Evolutionary conservation across 2,329 filamentous ascomycete species (phyloP), one percentile per base, ranked within the genome.

Genomic region (Aspergillus udagawae): DNA sequence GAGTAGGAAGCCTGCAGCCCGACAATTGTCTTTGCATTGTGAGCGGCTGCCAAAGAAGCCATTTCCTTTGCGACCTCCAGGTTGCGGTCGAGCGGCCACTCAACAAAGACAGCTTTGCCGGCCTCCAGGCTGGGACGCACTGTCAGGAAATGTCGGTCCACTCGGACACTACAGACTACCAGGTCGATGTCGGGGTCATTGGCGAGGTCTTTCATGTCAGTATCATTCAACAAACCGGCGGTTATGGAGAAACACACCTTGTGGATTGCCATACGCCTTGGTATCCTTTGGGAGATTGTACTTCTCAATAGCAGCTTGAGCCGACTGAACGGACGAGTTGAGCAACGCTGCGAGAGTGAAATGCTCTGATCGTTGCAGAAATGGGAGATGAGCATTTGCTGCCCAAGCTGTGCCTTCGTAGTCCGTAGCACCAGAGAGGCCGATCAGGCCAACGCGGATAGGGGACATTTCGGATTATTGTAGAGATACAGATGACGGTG

Each of bases 81-180:
- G 53, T 80, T 77, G 14, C 79, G 69, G 0, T 80, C 81, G 0
- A 86, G 71, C 5, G 83, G 84, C 82, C 84, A 87, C 70, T 87
- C 84, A 0, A 84, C 75, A 56, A 74, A 87, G 0, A 82, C 75
- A 0, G 71, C 64, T 65, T 86, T 85, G 0, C 83, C 83, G 0
- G 81, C 79, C 14, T 72, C 70, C 1, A 85, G 60, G 17, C 78
- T 80, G 0, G 83, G 80, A 10, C 75, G 70, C 0, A 77, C 71
- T 1, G 77, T 78, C 2, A 69, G 56, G 48, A 77, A 73, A 59
- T 87, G 84, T 1, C 75, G 75, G 56, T 85, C 82, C 0, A 84
- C 83, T 3, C 82, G 75, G 0, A 82, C 84, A 45, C 69, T 75
- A 49, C 56, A 62, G 59, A 80, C 80, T 1, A 87, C 80, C 0